Evolutionary conservation across 2,329 filamentous ascomycete species (phyloP).

Genomic region (Sclerotinia borealis): DNA sequence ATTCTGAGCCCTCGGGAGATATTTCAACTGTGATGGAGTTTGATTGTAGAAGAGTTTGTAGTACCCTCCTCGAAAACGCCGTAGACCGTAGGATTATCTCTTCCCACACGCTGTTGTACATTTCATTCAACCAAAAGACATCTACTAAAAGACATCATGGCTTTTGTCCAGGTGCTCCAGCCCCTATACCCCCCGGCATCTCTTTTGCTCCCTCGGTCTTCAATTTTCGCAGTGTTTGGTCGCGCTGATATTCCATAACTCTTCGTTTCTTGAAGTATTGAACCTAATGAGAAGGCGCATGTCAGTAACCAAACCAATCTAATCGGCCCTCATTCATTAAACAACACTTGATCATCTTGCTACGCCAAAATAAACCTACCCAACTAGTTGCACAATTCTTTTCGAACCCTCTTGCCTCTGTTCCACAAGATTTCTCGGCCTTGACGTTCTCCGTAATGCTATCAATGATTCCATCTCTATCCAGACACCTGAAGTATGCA

Average conservation of each 20-base stretch:
- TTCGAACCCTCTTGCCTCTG: slow-evolving; percentile 64
- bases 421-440: slow-evolving; percentile 51
- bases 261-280: slow-evolving; percentile 97
- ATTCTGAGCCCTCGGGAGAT: not conserved
- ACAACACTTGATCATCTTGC: not conserved
- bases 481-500: slow-evolving; percentile 80
- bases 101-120: not conserved
- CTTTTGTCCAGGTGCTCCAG: slow-evolving; percentile 10
- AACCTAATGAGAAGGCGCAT: slow-evolving; percentile 50
- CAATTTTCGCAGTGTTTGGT: slow-evolving; percentile 69
- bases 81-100: not conserved
- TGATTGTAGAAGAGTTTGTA: not conserved
- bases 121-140: not conserved
- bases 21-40: not conserved
- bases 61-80: not conserved
- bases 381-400: slow-evolving; percentile 82
- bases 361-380: slow-evolving; percentile 50
- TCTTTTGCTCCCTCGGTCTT: slow-evolving; percentile 64
- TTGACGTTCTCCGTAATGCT: slow-evolving; percentile 52
- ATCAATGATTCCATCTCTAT: slow-evolving; percentile 76
- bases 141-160: slow-evolving; percentile 3
- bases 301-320: slow-evolving; percentile 12
- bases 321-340: not conserved
- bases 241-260: slow-evolving; percentile 85
- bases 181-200: slow-evolving; percentile 37